phyloP scores from a whole-genome alignment of 306 rosid genomes.

The Glycine soja region DNA sequence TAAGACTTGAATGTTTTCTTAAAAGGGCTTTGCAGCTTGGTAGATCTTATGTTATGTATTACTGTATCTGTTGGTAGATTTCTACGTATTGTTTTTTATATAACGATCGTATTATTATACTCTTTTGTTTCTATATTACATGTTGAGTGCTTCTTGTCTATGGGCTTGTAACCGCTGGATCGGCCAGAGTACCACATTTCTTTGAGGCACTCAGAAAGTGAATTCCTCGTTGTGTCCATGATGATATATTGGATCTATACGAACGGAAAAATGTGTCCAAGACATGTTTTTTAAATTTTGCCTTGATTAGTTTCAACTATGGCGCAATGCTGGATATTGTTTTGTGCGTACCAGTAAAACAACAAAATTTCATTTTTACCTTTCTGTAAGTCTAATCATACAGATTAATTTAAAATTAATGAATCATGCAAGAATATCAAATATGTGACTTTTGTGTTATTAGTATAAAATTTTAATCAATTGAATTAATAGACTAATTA shows the following conservation, averaged over 20 bases:
- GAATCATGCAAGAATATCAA: no score
- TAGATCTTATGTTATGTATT: slow-evolving; percentile 48
- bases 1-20: slow-evolving; percentile 37
- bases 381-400: no score
- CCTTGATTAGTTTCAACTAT: neutral
- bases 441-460: no score
- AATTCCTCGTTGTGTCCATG: neutral
- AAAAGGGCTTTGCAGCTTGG: slow-evolving; percentile 45
- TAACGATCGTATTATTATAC: neutral
- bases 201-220: neutral
- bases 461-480: no score
- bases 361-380: no score
- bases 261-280: neutral
- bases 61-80: slow-evolving; percentile 36
- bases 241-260: neutral
- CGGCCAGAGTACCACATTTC: neutral
- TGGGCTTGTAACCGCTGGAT: neutral
- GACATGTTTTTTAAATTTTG: no score
- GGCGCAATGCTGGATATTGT: no score
- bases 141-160: slow-evolving; percentile 1
- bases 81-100: neutral
- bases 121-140: neutral
- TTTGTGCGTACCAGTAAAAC: no score
- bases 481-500: no score
- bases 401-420: no score